phyloP scores from a whole-genome alignment of 2,329 filamentous ascomycete species.

The Cladosporium sp. region DNA sequence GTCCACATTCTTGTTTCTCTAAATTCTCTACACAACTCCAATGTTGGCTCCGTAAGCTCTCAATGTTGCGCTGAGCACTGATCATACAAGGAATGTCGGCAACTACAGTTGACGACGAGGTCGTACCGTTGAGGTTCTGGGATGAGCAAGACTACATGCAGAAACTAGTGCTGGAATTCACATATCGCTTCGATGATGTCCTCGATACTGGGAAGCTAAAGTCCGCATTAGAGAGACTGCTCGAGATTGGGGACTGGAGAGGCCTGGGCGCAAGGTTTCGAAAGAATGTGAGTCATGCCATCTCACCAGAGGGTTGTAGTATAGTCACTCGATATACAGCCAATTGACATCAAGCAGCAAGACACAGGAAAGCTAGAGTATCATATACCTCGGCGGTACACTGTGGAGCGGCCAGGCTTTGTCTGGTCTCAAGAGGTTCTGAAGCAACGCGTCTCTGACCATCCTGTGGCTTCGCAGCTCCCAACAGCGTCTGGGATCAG shows the following conservation, averaged over 20 bases:
- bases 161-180: slow-evolving; percentile 15
- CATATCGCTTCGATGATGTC: slow-evolving; percentile 18
- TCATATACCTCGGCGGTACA: slow-evolving; percentile 15
- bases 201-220: slow-evolving; percentile 15
- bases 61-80: too few relatives aligned
- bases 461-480: slow-evolving; percentile 14
- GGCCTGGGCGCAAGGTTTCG: slow-evolving; percentile 12
- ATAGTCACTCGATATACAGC: not conserved
- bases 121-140: slow-evolving; percentile 1
- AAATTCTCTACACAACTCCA: too few relatives aligned
- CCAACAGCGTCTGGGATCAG: not conserved
- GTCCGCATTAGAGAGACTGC: slow-evolving; percentile 11
- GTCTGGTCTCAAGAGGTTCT: slow-evolving; percentile 11
- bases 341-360: not conserved
- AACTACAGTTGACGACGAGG: not conserved
- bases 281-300: slow-evolving; percentile 11
- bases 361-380: slow-evolving; percentile 13
- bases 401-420: slow-evolving; percentile 15
- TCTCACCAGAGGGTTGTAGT: not conserved
- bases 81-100: too few relatives aligned
- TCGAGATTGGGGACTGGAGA: slow-evolving; percentile 15
- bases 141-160: not conserved
- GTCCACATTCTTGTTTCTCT: too few relatives aligned
- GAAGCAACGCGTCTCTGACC: slow-evolving; percentile 12
- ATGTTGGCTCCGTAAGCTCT: too few relatives aligned